Conservation (phyloP, 768 basidiomycete genomes). For the Daedaleopsis sinensis region DNA sequence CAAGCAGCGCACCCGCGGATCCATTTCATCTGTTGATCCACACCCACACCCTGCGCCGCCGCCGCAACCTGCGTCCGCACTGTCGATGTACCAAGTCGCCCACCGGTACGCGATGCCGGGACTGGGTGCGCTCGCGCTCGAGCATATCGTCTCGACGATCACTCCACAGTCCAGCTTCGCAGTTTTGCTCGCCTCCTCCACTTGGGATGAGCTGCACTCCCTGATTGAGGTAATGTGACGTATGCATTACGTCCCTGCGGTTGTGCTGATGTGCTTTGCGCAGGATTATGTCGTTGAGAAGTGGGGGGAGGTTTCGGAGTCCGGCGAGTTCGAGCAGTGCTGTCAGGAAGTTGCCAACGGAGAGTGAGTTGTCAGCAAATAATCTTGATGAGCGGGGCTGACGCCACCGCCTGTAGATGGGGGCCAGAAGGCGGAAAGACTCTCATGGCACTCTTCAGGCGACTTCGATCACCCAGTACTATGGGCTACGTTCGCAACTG, state of each 20-base stretch:
- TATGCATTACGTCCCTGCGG: slow-evolving; percentile 12
- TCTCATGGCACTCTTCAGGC: slow-evolving; percentile 64
- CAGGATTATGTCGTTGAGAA: slow-evolving; percentile 78
- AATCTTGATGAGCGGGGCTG: slow-evolving; percentile 1
- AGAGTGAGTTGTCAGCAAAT: slow-evolving; percentile 51
- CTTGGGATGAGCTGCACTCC: slow-evolving; percentile 65
- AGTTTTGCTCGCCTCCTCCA: slow-evolving; percentile 64
- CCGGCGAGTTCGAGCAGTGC: slow-evolving; percentile 67
- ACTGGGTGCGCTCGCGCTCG: slow-evolving; percentile 66
- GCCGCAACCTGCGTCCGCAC: slow-evolving; percentile 68
- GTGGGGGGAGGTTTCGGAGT: slow-evolving; percentile 70
- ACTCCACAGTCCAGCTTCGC: slow-evolving; percentile 69
- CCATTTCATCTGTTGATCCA: slow-evolving; percentile 54
- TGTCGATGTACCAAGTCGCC: slow-evolving; percentile 76
- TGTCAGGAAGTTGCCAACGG: slow-evolving; percentile 74
- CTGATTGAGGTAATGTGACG: slow-evolving; percentile 56
- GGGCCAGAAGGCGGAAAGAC: slow-evolving; percentile 72
- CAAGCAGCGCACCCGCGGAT: slow-evolving; percentile 41
- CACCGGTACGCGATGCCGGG: slow-evolving; percentile 74
- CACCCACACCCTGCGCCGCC: slow-evolving; percentile 69
- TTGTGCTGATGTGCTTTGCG: neutral
- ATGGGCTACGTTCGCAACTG: slow-evolving; percentile 24
- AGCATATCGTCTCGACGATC: slow-evolving; percentile 73
- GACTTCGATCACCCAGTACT: slow-evolving; percentile 59
- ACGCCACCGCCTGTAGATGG: slow-evolving; percentile 48